phyloP scores from a whole-genome alignment of 768 basidiomycete species.

The Paxillus involutus region DNA sequence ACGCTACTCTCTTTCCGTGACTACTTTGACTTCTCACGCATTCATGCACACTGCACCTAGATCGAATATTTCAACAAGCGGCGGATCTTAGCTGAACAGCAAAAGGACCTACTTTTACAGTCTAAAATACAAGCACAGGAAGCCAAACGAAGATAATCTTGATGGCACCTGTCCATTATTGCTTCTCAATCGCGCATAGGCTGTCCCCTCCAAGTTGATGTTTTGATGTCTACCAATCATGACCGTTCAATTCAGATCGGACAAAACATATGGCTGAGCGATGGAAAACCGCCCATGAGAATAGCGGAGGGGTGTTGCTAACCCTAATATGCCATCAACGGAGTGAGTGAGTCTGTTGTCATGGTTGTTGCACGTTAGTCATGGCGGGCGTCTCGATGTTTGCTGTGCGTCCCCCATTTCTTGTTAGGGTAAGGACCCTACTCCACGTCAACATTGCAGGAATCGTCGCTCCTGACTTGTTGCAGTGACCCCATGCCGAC shows the following conservation, averaged over 20 bases:
- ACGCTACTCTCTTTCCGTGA: not conserved
- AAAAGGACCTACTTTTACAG: constrained; percentile 66
- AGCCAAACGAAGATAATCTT: constrained; percentile 21
- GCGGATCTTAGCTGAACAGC: constrained; percentile 75
- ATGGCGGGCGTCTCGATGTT: no score
- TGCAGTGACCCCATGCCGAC: no score
- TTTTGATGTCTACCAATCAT: not conserved
- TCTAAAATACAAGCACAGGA: constrained; percentile 37
- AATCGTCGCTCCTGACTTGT: no score
- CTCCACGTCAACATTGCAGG: no score
- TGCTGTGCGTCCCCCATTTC: no score
- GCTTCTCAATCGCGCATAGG: not conserved
- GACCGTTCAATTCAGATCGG: not conserved
- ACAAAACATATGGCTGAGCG: not conserved
- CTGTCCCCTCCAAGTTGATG: not conserved
- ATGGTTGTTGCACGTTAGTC: no score
- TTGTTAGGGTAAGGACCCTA: no score
- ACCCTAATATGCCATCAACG: not conserved
- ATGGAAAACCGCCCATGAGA: not conserved
- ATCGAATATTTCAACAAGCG: constrained; percentile 95
- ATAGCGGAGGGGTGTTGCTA: not conserved
- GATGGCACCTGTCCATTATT: not conserved
- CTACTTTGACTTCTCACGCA: constrained; percentile 1
- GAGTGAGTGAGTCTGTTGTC: not conserved
- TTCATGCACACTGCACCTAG: constrained; percentile 38